Evolutionary conservation across 768 basidiomycete species (phyloP), one percentile per base, ranked within the genome.

Genomic region (Russula virescens): DNA sequence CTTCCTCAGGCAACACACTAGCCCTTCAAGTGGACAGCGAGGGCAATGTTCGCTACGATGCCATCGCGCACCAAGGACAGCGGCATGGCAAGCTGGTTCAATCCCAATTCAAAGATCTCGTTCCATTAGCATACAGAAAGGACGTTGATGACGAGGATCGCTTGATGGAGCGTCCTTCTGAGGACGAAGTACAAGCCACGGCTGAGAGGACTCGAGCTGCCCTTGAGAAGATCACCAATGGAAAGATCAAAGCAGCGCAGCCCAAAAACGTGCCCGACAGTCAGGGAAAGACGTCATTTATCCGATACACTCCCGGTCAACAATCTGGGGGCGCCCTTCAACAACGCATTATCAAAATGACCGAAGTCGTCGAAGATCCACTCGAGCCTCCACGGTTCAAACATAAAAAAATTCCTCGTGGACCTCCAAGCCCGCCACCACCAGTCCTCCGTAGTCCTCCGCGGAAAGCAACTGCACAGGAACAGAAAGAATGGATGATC

Each of bases 401-500:
- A 73, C 93, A 96, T 74, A 98, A 98, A 80, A 99, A 99, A 78
- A 97, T 99, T 64, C 97, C 97, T 11, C 80, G 94, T 70, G 97
- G 95, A 5, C 95, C 95, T 14, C 94, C 93, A 2, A 95, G 92
- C 70, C 96, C 97, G 0, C 97, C 97, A 2, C 94, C 95, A 2
- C 97, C 97, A 19, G 92, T 98, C 2, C 77, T 99, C 42, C 86
- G 95, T 43, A 94, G 90, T 78, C 97, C 97, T 13, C 97, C 97
- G 7, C 81, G 97, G 58, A 95, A 97, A 71, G 95, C 94, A 4
- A 96, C 96, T 0, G 90, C 91, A 9, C 91, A 93, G 59, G 97
- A 99, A 72, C 96, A 98, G 77, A 99, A 98, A 77, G 97, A 98
- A 71, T 98, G 97, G 97, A 97, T 98, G 94, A 98, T 99, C 61